Percentiles rank a stretch among this genome's conserved stretches.
These are phyloP conservation scores for Lineolata rhizophorae DNA, from an alignment of 495 filamentous ascomycete species.

Conservation along the genomic window DNA sequence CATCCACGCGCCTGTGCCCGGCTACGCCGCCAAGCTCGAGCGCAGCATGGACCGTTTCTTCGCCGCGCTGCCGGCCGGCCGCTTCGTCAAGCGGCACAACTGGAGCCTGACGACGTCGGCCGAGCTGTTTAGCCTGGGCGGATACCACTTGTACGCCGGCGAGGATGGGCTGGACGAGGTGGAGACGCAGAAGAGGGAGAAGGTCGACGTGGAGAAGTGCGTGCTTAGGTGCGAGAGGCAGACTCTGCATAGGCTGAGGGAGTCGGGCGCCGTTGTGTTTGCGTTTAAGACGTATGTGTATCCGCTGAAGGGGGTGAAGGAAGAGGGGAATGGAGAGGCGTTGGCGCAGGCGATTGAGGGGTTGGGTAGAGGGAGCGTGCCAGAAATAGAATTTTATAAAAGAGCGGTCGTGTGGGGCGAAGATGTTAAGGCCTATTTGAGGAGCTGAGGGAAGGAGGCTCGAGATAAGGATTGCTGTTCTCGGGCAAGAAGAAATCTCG, in stretches of 20 bases:
- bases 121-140: constrained; percentile 30
- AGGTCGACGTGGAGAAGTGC: constrained; percentile 24
- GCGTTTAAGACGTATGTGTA: constrained; percentile 66
- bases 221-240: constrained; percentile 53
- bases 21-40: constrained; percentile 46
- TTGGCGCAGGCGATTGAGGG: constrained; percentile 55
- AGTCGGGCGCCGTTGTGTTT: constrained; percentile 45
- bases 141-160: constrained; percentile 25
- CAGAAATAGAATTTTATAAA: constrained; percentile 48
- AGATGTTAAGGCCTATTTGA: constrained; percentile 34
- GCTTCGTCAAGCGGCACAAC: constrained; percentile 32
- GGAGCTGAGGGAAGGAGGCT: too few relatives aligned
- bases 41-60: constrained; percentile 66
- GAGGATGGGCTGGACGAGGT: constrained; percentile 13
- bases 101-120: constrained; percentile 42
- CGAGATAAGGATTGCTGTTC: too few relatives aligned
- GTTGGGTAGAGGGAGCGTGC: constrained; percentile 42
- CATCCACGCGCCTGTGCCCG: constrained; percentile 34
- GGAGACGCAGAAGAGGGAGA: constrained; percentile 18
- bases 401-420: constrained; percentile 43
- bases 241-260: constrained; percentile 49
- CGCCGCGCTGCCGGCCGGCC: constrained; percentile 28
- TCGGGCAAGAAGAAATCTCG: too few relatives aligned
- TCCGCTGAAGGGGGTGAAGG: constrained; percentile 41
- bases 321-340: constrained; percentile 39